Percentiles rank a stretch among this genome's conserved stretches.
phyloP scores from a whole-genome alignment of 2,329 filamentous ascomycete species.

The Pestalotiopsis sp. region DNA sequence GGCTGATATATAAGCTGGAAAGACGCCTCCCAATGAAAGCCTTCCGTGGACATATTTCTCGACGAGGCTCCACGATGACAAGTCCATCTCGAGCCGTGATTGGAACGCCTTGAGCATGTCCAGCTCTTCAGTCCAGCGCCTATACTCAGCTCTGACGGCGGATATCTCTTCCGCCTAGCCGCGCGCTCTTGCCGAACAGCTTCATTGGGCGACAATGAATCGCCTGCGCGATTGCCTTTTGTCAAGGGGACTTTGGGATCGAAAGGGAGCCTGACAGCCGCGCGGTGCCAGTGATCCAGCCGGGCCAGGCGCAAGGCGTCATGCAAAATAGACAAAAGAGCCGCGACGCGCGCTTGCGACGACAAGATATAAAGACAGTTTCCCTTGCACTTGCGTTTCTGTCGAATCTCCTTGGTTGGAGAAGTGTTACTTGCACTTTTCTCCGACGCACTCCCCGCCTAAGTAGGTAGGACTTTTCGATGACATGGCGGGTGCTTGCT shows the following conservation, averaged over 20 bases:
- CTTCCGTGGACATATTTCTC: too few relatives aligned
- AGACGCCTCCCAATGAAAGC: background rate
- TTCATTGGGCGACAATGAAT: background rate
- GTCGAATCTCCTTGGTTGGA: too few relatives aligned
- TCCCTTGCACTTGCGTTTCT: too few relatives aligned
- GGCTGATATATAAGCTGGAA: background rate
- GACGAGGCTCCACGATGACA: background rate
- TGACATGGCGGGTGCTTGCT: background rate
- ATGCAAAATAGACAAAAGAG: background rate
- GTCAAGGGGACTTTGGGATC: background rate
- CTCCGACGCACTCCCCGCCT: too few relatives aligned
- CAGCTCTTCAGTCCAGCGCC: too few relatives aligned
- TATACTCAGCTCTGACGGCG: background rate
- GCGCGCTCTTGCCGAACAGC: background rate
- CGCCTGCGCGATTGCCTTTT: background rate
- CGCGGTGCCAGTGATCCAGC: background rate
- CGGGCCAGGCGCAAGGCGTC: background rate
- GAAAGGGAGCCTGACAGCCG: background rate
- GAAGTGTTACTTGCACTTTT: too few relatives aligned
- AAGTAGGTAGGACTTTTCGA: too few relatives aligned
- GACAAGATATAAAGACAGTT: too few relatives aligned
- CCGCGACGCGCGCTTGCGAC: background rate
- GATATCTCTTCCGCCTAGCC: background rate
- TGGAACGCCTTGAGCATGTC: background rate
- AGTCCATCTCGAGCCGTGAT: background rate